These are phyloP conservation scores for Paraurostyla sp. DNA, from an alignment of 73 alveolate species.

Conservation along the genomic window DNA sequence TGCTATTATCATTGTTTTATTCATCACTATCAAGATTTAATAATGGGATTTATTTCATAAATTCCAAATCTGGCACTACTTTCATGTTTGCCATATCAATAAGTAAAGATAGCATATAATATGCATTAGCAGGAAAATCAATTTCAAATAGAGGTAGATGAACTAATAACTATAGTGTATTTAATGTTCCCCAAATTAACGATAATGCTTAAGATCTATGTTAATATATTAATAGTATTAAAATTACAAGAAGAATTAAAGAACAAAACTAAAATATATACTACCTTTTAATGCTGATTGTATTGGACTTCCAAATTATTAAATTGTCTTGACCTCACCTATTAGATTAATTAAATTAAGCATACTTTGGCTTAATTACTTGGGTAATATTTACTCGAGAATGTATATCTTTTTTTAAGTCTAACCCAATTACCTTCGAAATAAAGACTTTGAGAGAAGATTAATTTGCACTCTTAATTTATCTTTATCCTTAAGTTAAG, in stretches of 20 bases:
- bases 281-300: not conserved
- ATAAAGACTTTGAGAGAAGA: too few relatives aligned
- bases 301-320: not conserved
- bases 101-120: not conserved
- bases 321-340: not conserved
- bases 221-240: not conserved
- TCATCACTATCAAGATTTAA: not conserved
- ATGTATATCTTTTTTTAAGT: too few relatives aligned
- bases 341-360: too few relatives aligned
- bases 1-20: not conserved
- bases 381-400: too few relatives aligned
- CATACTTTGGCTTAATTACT: too few relatives aligned
- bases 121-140: constrained; percentile 31
- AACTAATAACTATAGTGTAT: not conserved
- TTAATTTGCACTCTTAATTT: too few relatives aligned
- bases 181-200: constrained; percentile 34
- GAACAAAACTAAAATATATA: not conserved
- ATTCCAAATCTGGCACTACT: not conserved
- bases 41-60: not conserved
- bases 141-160: constrained; percentile 32
- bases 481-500: too few relatives aligned
- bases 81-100: constrained; percentile 25
- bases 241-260: constrained; percentile 19
- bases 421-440: too few relatives aligned
- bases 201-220: constrained; percentile 18